Evolutionary conservation across 306 rosid genomes (phyloP).

Genomic region (Rosa persica): DNA sequence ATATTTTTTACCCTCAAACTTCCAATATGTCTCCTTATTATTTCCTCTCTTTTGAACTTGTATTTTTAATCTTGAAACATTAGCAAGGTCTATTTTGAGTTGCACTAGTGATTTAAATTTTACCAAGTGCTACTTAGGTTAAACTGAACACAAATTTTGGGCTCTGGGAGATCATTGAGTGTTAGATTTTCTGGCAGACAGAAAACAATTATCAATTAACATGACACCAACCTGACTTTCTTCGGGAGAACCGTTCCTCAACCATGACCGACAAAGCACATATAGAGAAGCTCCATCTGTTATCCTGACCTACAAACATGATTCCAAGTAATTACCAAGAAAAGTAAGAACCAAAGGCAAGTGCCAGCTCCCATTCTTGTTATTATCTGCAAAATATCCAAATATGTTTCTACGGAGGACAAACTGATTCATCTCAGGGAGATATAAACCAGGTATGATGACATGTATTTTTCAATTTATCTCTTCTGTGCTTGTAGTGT

Average conservation of each 20-base stretch:
- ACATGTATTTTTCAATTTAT: background rate
- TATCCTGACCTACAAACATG: constrained; percentile 61
- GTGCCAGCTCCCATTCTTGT: background rate
- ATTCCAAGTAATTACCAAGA: constrained; percentile 24
- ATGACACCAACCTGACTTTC: constrained; percentile 60
- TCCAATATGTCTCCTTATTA: no score
- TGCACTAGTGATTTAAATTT: background rate
- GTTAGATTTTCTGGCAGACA: background rate
- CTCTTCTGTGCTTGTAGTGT: background rate
- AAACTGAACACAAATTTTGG: background rate
- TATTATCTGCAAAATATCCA: background rate
- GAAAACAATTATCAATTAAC: background rate
- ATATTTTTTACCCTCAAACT: no score
- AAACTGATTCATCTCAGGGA: background rate
- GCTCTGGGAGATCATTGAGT: background rate
- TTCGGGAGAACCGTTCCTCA: constrained; percentile 68
- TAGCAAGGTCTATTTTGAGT: background rate
- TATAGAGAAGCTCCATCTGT: constrained; percentile 77
- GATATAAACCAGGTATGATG: background rate
- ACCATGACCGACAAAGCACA: constrained; percentile 87
- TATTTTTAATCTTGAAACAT: background rate
- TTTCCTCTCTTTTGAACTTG: background rate
- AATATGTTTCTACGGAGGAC: background rate
- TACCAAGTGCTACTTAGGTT: background rate
- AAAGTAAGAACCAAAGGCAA: background rate